A percentile compares a stretch with the other conserved stretches of the same genome.
Conservation (phyloP, 2,329 filamentous ascomycete species). For the Sarocladium kiliense region DNA sequence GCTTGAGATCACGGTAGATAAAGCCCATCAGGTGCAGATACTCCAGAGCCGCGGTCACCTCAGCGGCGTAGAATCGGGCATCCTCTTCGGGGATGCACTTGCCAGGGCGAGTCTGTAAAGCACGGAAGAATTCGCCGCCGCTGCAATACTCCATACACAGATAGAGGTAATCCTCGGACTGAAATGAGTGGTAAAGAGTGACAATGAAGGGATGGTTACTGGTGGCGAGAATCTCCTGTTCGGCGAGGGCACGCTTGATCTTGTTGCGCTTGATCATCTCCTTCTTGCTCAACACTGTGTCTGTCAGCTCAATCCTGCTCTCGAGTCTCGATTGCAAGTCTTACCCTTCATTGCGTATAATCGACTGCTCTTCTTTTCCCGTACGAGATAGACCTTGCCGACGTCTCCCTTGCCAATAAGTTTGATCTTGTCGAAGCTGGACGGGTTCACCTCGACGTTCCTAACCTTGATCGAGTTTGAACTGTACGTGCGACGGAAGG, state of each 20-base stretch:
- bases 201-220: slow-evolving; percentile 99
- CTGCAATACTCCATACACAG: slow-evolving; percentile 99
- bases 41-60: slow-evolving; percentile 93
- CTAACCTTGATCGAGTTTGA: slow-evolving; percentile 99
- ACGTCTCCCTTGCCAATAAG: slow-evolving; percentile 98
- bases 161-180: slow-evolving; percentile 97
- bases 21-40: slow-evolving; percentile 99
- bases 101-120: slow-evolving; percentile 89
- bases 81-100: slow-evolving; percentile 98
- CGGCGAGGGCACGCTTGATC: slow-evolving; percentile 95
- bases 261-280: slow-evolving; percentile 99
- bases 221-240: slow-evolving; percentile 96
- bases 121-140: slow-evolving; percentile 96
- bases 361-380: slow-evolving; percentile 94
- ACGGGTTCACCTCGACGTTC: slow-evolving; percentile 90
- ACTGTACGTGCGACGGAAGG: slow-evolving; percentile 93
- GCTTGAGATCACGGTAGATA: slow-evolving; percentile 96
- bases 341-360: slow-evolving; percentile 98
- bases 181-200: slow-evolving; percentile 97
- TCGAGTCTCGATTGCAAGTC: slow-evolving; percentile 18
- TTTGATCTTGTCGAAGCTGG: slow-evolving; percentile 99
- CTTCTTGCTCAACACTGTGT: slow-evolving; percentile 90
- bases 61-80: slow-evolving; percentile 92
- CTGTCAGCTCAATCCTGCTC: slow-evolving; percentile 27
- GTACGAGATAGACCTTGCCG: slow-evolving; percentile 94